Percentiles rank a stretch among this genome's conserved stretches.
Evolutionary conservation across 768 basidiomycete species (phyloP).

Genomic region (Suillus sp.): DNA sequence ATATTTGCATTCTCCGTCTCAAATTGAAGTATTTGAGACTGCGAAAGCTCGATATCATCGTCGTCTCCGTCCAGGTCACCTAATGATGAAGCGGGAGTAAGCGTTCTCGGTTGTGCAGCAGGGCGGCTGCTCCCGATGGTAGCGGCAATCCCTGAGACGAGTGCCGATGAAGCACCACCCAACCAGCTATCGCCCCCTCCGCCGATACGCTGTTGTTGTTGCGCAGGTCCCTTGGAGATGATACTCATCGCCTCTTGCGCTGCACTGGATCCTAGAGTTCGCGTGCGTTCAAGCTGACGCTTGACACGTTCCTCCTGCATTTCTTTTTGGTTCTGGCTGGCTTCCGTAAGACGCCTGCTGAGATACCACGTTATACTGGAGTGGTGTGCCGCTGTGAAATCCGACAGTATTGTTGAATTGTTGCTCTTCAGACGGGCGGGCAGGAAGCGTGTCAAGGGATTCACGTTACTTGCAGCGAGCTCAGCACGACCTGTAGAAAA

Average conservation of each 20-base stretch:
- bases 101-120: constrained; percentile 24
- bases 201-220: constrained; percentile 21
- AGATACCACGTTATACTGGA: constrained; percentile 93
- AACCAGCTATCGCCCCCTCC: constrained; percentile 55
- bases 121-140: constrained; percentile 51
- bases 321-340: constrained; percentile 77
- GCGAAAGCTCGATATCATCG: constrained; percentile 79
- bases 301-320: constrained; percentile 94
- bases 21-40: constrained; percentile 90
- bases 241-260: constrained; percentile 60
- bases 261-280: constrained; percentile 81
- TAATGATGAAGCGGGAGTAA: constrained; percentile 35
- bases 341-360: constrained; percentile 74
- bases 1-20: constrained; percentile 90
- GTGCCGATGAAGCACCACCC: constrained; percentile 55
- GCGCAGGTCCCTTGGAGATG: constrained; percentile 32
- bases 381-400: constrained; percentile 86
- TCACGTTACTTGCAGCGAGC: constrained; percentile 62
- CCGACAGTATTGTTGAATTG: constrained; percentile 51
- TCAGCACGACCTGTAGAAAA: constrained; percentile 59
- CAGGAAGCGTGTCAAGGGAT: constrained; percentile 68
- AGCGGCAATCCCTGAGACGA: constrained; percentile 57
- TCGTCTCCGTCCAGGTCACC: constrained; percentile 64
- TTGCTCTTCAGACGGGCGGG: constrained; percentile 69
- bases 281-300: constrained; percentile 82